Conservation (phyloP, 2,329 filamentous ascomycete species). For the Sclerotinia glacialis region DNA sequence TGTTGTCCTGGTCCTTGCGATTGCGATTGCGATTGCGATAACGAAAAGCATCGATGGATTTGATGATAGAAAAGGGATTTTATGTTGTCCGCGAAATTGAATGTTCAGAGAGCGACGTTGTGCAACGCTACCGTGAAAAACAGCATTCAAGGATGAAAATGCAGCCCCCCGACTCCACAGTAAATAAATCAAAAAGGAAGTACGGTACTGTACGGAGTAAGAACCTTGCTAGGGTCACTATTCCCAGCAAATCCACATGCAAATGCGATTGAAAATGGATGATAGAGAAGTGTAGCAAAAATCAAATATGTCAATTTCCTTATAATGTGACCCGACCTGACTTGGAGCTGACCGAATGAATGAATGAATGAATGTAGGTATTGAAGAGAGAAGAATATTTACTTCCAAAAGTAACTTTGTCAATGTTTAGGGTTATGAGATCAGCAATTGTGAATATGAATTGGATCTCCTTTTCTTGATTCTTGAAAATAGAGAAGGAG, state of each 20-base stretch:
- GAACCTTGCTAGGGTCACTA: slow-evolving; percentile 41
- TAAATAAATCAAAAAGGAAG: slow-evolving; percentile 5
- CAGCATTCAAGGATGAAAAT: slow-evolving; percentile 12
- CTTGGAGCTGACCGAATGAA: neutral
- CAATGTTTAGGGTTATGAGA: neutral
- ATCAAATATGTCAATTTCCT: neutral
- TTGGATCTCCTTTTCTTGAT: neutral
- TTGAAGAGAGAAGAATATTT: neutral
- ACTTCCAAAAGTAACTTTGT: neutral
- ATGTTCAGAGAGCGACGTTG: slow-evolving; percentile 16
- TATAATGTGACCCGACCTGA: slow-evolving; percentile 7
- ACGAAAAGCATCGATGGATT: slow-evolving; percentile 17
- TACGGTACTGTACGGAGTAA: neutral
- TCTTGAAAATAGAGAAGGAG: neutral
- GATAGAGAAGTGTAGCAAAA: slow-evolving; percentile 1
- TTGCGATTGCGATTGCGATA: slow-evolving; percentile 5
- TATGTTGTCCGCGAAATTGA: slow-evolving; percentile 15
- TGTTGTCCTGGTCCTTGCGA: slow-evolving; percentile 7
- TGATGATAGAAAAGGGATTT: slow-evolving; percentile 13
- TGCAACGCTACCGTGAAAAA: slow-evolving; percentile 12
- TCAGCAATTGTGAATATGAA: neutral
- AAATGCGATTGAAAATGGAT: slow-evolving; percentile 26
- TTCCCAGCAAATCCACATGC: slow-evolving; percentile 37
- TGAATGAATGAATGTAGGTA: neutral
- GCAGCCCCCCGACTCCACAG: slow-evolving; percentile 14